Conservation (phyloP, 139 green algal species). For the Picochlorum sp. region DNA sequence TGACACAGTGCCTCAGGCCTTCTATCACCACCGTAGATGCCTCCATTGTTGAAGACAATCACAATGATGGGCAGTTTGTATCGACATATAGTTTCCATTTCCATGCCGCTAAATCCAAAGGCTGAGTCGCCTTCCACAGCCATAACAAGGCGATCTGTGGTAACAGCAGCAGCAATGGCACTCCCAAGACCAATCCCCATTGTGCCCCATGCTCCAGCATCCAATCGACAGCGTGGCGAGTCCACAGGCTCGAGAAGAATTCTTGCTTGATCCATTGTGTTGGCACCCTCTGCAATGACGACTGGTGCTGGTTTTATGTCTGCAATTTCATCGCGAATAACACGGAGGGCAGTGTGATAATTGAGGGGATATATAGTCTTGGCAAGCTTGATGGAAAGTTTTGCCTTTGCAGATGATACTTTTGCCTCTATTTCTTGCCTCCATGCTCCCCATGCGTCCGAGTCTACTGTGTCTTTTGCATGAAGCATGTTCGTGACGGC, state of each 20-base stretch:
- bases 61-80: slow-evolving; percentile 68
- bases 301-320: slow-evolving; percentile 31
- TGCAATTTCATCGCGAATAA: slow-evolving; percentile 41
- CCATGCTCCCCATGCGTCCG: not conserved
- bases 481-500: slow-evolving; percentile 15
- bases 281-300: slow-evolving; percentile 62
- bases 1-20: slow-evolving; percentile 23
- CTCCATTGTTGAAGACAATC: slow-evolving; percentile 73
- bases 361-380: slow-evolving; percentile 41
- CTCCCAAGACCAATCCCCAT: slow-evolving; percentile 75
- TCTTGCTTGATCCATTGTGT: slow-evolving; percentile 75
- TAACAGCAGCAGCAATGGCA: slow-evolving; percentile 27
- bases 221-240: slow-evolving; percentile 53
- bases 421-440: slow-evolving; percentile 5
- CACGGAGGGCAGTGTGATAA: slow-evolving; percentile 45
- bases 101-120: slow-evolving; percentile 75
- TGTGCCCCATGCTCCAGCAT: slow-evolving; percentile 75
- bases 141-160: slow-evolving; percentile 39
- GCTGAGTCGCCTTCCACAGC: slow-evolving; percentile 75
- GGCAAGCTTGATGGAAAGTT: slow-evolving; percentile 23
- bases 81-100: slow-evolving; percentile 60
- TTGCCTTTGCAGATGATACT: slow-evolving; percentile 24
- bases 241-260: slow-evolving; percentile 39
- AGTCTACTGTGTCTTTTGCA: slow-evolving; percentile 12
- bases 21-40: slow-evolving; percentile 74